Evolutionary conservation across 805 yeast species (phyloP), one percentile per base, ranked within the genome.

Genomic region (Candida maesae): DNA sequence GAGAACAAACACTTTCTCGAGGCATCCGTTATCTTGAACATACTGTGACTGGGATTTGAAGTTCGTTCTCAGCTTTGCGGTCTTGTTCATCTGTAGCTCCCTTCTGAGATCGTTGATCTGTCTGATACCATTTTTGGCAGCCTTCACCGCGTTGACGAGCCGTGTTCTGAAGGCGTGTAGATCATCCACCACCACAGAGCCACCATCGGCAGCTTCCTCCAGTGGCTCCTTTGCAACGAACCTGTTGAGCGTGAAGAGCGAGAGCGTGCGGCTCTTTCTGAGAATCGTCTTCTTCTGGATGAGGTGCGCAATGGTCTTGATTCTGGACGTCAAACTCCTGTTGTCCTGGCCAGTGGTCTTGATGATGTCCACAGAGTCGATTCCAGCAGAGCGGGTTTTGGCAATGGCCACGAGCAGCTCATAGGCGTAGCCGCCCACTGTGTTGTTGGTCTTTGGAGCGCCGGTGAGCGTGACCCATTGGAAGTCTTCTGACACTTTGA

Each of bases 321-420:
- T 64, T 50, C 93, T 68, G 1, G 78, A 67, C 0, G 89, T 79
- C 30, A 82, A 65, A 43, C 89, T 81, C 47, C 91, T 69, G 14
- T 81, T 75, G 52, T 84, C 93, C 59, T 84, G 93, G 8, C 75
- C 75, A 0, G 89, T 75, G 15, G 63, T 66, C 30, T 65, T 63
- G 2, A 80, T 74, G 43, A 84, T 64, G 19, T 76, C 78, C 23
- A 77, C 63, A 0, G 90, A 75, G 36, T 74, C 68, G 13, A 83
- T 74, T 9, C 93, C 93, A 1, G 59, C 51, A 0, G 67, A 61
- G 18, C 78, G 78, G 23, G 74, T 56, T 44, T 69, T 73, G 0
- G 89, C 84, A 39, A 84, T 79, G 36, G 74, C 79, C 37, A 77
- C 64, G 16, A 84, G 56, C 29, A 84, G 54, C 16, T 73, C 73